Base-by-base conservation (phyloP, 805 yeast genomes). In the Candida taoyuanica region DNA sequence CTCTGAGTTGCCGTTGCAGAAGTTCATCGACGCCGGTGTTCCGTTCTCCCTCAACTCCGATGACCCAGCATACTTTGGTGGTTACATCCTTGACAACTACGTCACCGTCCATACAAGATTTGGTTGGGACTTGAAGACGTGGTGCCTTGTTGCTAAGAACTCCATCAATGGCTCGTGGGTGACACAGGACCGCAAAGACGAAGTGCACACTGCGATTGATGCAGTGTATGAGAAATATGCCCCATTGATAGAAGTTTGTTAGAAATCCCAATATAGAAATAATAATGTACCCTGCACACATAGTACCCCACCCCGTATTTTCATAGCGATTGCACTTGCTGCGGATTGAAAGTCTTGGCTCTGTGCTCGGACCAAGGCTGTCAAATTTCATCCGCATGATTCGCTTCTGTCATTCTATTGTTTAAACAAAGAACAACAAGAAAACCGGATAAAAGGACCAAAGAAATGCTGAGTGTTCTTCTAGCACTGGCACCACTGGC, bases 21-120 rank as follows among this genome's bases (percentile, higher is more conserved):
- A 67, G 49, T 74, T 81, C 48, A 59, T 85, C 34, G 84, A 80
- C 7, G 65, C 67, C 21, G 68, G 73, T 44, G 81, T 84, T 17
- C 81, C 86, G 19, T 81, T 85, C 59, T 78, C 87, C 30, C 67
- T 85, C 57, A 85, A 85, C 60, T 77, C 85, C 4, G 87, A 81
- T 55, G 88, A 81, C 55, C 88, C 88, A 28, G 85, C 93, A 4
- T 85, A 85, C 58, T 85, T 85, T 55, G 91, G 91, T 33, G 91
- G 87, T n/a, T 84, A 83, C 60, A 76, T 84, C 47, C 63, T 85
- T 47, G 91, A 85, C 55, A 85, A 84, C 60, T 85, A 84, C 59
- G 55, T 73, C 21, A 73, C 72, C 26, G 85, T 83, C 20, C 84
- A 83, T 45, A 67, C 74, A 37, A 68, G 72, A 46, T 85, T 85